phyloP scores from a whole-genome alignment of 2,329 filamentous ascomycete species.

The Cercospora citrullina region DNA sequence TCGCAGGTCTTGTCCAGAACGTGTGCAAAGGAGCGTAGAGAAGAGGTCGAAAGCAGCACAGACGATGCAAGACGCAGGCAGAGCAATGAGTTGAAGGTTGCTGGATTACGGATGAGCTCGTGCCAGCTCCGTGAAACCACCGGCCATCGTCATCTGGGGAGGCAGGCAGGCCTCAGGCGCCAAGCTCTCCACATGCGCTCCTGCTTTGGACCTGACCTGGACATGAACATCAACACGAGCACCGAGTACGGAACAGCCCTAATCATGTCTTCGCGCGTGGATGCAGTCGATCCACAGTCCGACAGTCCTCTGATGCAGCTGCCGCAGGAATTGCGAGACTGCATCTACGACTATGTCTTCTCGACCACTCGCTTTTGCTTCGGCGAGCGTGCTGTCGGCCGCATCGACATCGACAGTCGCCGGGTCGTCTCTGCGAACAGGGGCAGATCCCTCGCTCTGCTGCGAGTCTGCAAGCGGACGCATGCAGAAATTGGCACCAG shows the following conservation, averaged over 20 bases:
- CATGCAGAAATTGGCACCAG: constrained; percentile 9
- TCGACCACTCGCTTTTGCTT: constrained; percentile 15
- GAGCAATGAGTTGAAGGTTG: neutral
- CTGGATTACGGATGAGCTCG: neutral
- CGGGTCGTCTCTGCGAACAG: constrained; percentile 13
- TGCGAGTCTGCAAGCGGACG: constrained; percentile 17
- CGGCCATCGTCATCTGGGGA: neutral
- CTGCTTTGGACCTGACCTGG: neutral
- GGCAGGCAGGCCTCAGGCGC: neutral
- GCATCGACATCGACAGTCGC: constrained; percentile 13
- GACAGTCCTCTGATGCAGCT: constrained; percentile 17
- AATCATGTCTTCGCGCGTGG: neutral
- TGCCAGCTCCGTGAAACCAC: neutral
- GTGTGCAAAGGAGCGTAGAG: neutral
- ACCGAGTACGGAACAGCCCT: neutral
- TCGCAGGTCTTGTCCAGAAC: neutral
- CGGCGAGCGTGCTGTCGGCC: constrained; percentile 15
- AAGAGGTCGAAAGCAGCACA: neutral
- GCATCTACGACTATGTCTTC: constrained; percentile 21
- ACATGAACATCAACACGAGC: neutral
- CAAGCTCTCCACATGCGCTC: neutral
- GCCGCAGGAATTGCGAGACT: constrained; percentile 23
- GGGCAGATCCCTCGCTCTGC: constrained; percentile 15
- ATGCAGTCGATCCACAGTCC: neutral
- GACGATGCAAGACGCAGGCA: neutral